Percentiles rank a stretch among this genome's conserved stretches.
Evolutionary conservation across 371 early-diverging fungal species (phyloP).

Genomic region (Rhizopus stolonifer): DNA sequence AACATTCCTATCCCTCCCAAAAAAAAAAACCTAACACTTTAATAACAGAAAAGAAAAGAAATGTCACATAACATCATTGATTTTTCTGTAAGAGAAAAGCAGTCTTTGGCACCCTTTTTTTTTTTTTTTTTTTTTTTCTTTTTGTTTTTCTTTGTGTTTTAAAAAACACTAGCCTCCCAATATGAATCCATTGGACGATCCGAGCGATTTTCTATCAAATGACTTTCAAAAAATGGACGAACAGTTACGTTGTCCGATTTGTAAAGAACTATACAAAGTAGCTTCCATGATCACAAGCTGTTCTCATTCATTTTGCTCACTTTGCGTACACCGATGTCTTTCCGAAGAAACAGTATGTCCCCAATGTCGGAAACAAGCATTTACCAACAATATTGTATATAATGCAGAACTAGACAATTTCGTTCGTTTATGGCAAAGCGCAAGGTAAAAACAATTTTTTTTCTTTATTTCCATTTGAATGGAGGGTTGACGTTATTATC

Average conservation of each 20-base stretch:
- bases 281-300: conserved; percentile 59
- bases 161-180: neutral
- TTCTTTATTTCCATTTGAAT: too few relatives aligned
- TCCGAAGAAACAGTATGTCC: conserved; percentile 56
- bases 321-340: conserved; percentile 63
- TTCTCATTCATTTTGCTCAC: conserved; percentile 71
- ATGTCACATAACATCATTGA: too few relatives aligned
- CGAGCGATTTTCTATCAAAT: conserved; percentile 20
- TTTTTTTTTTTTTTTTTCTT: neutral
- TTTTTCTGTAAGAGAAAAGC: too few relatives aligned
- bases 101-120: too few relatives aligned
- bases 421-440: conserved; percentile 18
- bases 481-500: too few relatives aligned
- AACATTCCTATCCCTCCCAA: too few relatives aligned
- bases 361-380: conserved; percentile 47
- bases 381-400: conserved; percentile 35
- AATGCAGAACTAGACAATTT: conserved; percentile 49
- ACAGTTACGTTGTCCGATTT: conserved; percentile 67
- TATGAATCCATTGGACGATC: conserved; percentile 22
- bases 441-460: conserved; percentile 25
- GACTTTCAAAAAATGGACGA: conserved; percentile 55
- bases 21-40: too few relatives aligned
- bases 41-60: too few relatives aligned
- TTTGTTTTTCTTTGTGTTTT: neutral
- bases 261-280: conserved; percentile 61